These are phyloP conservation scores for Stephania cephalantha DNA, from an alignment of 164 flowering plant genomes.

Conservation along the genomic window DNA sequence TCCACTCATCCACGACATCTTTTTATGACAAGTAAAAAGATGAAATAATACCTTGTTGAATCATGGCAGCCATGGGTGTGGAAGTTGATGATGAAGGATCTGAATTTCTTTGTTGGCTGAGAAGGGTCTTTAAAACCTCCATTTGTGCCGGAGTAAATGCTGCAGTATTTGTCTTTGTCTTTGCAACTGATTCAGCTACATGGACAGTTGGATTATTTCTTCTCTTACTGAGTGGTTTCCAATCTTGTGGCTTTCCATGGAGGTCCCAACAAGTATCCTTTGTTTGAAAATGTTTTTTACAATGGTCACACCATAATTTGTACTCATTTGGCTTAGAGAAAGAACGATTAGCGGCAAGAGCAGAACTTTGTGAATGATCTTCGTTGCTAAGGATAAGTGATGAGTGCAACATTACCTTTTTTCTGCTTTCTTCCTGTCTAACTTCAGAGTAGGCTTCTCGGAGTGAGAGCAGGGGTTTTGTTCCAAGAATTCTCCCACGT, in stretches of 20 bases:
- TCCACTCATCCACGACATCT: neutral
- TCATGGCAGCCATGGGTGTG: neutral
- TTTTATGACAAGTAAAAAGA: neutral
- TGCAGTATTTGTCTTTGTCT: neutral
- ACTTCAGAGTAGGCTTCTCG: neutral
- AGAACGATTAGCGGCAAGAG: neutral
- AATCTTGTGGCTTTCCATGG: neutral
- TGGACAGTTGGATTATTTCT: neutral
- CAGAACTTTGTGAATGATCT: neutral
- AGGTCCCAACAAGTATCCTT: neutral
- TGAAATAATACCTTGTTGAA: neutral
- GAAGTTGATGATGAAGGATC: no score
- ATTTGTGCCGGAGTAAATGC: neutral
- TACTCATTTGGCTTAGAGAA: neutral
- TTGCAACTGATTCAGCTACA: neutral
- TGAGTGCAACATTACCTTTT: neutral
- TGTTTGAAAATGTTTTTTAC: neutral
- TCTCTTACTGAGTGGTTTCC: neutral
- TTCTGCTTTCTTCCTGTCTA: neutral
- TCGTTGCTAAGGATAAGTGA: neutral
- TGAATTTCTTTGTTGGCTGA: no score
- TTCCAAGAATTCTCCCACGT: neutral
- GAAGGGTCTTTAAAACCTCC: no score
- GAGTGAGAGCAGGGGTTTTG: neutral
- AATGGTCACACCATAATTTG: neutral